Percentiles rank a stretch among this genome's conserved stretches.
Evolutionary conservation across 768 basidiomycete genomes (phyloP).

Genomic region (Collybia sp.): DNA sequence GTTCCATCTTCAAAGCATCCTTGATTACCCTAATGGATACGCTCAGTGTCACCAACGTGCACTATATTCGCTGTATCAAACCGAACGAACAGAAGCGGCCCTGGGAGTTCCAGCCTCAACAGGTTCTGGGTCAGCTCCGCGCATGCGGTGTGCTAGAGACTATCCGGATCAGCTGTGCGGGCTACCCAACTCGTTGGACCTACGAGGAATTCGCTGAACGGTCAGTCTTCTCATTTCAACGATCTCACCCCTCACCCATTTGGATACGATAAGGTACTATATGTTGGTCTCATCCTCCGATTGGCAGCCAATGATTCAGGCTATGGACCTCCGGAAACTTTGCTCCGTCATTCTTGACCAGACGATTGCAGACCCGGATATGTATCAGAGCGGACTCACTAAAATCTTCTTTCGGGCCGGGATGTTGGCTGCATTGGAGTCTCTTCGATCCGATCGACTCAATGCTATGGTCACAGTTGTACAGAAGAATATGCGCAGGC

Average conservation of each 20-base stretch:
- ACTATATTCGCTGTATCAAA: slow-evolving; percentile 99
- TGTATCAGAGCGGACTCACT: slow-evolving; percentile 94
- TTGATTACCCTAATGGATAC: slow-evolving; percentile 95
- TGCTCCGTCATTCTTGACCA: slow-evolving; percentile 81
- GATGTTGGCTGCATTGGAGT: slow-evolving; percentile 95
- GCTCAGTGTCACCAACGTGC: slow-evolving; percentile 94
- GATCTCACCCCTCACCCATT: slow-evolving; percentile 11
- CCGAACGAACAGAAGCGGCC: slow-evolving; percentile 95
- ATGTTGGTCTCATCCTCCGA: slow-evolving; percentile 87
- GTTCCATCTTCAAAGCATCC: slow-evolving; percentile 97
- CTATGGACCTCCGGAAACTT: slow-evolving; percentile 72
- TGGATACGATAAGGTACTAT: slow-evolving; percentile 66
- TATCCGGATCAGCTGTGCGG: slow-evolving; percentile 97
- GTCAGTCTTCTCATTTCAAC: slow-evolving; percentile 36
- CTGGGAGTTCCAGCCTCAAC: slow-evolving; percentile 95
- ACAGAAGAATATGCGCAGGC: slow-evolving; percentile 94
- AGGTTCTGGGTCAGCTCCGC: slow-evolving; percentile 90
- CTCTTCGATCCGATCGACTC: slow-evolving; percentile 81
- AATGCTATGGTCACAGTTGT: slow-evolving; percentile 92
- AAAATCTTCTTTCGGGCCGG: slow-evolving; percentile 99
- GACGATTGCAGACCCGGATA: slow-evolving; percentile 91
- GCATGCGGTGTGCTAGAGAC: slow-evolving; percentile 99
- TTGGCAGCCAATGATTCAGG: slow-evolving; percentile 85
- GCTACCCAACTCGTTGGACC: slow-evolving; percentile 97
- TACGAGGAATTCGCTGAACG: slow-evolving; percentile 98